Conservation (phyloP, 345 rosid species). For the Rhizophora mangle region DNA sequence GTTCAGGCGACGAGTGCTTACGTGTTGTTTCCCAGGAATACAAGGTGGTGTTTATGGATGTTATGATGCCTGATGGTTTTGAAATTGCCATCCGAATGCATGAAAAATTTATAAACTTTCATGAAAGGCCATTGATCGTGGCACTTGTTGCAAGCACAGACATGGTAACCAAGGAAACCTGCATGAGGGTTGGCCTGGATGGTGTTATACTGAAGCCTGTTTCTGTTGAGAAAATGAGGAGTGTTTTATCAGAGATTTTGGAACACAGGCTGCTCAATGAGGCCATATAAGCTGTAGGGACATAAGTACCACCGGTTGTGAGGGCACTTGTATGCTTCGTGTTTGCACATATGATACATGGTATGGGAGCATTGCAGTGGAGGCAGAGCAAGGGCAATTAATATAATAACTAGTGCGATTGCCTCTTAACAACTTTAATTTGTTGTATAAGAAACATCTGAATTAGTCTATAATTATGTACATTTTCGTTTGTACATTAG, state of each 20-base stretch:
- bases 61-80: slow-evolving; percentile 56
- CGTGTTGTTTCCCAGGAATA: slow-evolving; percentile 59
- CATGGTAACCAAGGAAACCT: slow-evolving; percentile 68
- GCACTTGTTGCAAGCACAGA: slow-evolving; percentile 76
- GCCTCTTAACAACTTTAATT: no score
- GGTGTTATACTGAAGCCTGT: slow-evolving; percentile 71
- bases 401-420: no score
- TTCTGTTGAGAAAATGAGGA: slow-evolving; percentile 83
- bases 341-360: slow-evolving; percentile 2
- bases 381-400: background rate
- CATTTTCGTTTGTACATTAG: no score
- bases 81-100: slow-evolving; percentile 58
- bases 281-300: slow-evolving; percentile 26
- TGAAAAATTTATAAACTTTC: slow-evolving; percentile 58
- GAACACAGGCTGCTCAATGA: slow-evolving; percentile 61
- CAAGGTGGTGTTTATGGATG: slow-evolving; percentile 80
- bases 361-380: background rate
- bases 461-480: no score
- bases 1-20: slow-evolving; percentile 74
- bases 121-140: slow-evolving; percentile 76
- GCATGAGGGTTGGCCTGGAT: slow-evolving; percentile 82
- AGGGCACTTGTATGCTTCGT: background rate
- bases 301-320: slow-evolving; percentile 1
- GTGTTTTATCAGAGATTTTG: slow-evolving; percentile 61
- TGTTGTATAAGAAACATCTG: no score